Evolutionary conservation across 495 filamentous ascomycete genomes (phyloP), one percentile per base, ranked within the genome.

Genomic region (Pseudotulostoma volvatum): DNA sequence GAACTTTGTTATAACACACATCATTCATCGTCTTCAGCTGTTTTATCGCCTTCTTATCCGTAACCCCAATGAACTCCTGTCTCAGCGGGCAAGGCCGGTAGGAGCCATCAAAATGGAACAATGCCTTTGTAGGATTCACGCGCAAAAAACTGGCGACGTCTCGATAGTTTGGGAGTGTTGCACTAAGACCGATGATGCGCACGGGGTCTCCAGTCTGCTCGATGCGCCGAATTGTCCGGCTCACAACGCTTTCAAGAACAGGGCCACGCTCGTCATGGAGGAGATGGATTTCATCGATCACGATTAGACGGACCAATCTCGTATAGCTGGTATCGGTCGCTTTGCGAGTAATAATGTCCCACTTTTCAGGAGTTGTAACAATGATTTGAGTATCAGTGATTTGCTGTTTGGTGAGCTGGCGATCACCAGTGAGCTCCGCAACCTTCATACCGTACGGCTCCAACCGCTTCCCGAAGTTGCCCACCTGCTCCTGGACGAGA

Each of bases 21-120:
- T 99, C 90, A 44, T 99, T 99, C 90, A 99, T 99, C 0, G 81
- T 92, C 70, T 95, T 93, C 35, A 99, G 66, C 60, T 99, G 90
- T 61, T 95, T 99, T 64, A 96, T 99, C 13, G 90, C 82, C 49
- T 99, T 99, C 60, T 87, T 92, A 43, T 99, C 90, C 0, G 85
- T 94, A 21, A 99, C 79, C 37, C 92, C 90, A 52, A 99, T 88
- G 58, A 95, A 99, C 56, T 99, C 90, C 51, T 99, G 90, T 46
- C 77, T 81, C 42, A 99, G 54, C 2, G 90, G 90, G 52, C 92
- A 96, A 37, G 90, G 90, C 34, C 90, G 69, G 61, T 74, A 99
- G 7, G 88, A 86, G 13, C 81, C 84, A 60, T 99, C 92, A 45
- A 99, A 99, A 55, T 95, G 84, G 68, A 94, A 95, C 25, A 93